Conservation (phyloP, 176 grass and related monocot genomes). For the Zea luxurians region DNA sequence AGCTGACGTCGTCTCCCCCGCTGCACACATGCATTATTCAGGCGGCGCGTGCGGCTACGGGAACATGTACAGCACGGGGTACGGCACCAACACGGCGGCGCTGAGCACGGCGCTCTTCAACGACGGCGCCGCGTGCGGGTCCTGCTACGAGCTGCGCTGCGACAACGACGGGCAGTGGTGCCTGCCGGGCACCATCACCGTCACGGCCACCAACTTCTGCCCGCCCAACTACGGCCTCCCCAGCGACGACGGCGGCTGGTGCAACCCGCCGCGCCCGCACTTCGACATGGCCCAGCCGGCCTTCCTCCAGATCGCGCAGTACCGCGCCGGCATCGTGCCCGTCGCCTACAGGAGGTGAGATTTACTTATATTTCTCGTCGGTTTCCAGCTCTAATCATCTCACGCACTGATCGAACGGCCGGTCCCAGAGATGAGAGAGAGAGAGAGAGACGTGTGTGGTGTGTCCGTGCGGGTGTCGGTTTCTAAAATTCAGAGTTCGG, state of each 20-base stretch:
- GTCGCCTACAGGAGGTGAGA: constrained; percentile 73
- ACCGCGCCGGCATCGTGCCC: constrained; percentile 87
- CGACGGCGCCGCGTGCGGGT: constrained; percentile 61
- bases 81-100: constrained; percentile 89
- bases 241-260: constrained; percentile 88
- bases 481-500: too few species aligned
- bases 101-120: constrained; percentile 93
- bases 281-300: constrained; percentile 92
- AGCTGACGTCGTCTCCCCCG: not conserved
- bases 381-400: not conserved
- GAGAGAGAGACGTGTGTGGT: too few species aligned
- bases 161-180: constrained; percentile 49
- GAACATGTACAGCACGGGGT: constrained; percentile 86
- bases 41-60: constrained; percentile 94
- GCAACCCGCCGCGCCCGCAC: constrained; percentile 86
- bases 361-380: not conserved
- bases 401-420: too few species aligned
- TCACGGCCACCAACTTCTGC: constrained; percentile 85
- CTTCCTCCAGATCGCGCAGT: constrained; percentile 85
- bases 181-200: constrained; percentile 58
- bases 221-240: constrained; percentile 72
- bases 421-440: not conserved
- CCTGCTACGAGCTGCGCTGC: constrained; percentile 69
- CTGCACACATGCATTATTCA: not conserved
- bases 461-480: constrained; percentile 21